These are phyloP conservation scores for Carex littledalei DNA, from an alignment of 176 grass and related monocot species.

Conservation along the genomic window DNA sequence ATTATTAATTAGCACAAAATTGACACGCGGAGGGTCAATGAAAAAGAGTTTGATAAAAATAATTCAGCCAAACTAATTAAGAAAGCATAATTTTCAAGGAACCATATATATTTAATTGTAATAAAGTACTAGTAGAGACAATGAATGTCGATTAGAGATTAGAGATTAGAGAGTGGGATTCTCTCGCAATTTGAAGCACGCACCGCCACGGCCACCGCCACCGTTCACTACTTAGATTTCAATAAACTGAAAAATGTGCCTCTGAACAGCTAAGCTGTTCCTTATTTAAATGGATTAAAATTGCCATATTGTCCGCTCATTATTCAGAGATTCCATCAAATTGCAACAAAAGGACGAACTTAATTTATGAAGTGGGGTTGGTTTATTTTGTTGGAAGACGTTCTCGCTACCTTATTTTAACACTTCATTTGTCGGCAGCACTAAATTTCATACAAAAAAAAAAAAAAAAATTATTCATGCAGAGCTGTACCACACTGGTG, in stretches of 20 bases:
- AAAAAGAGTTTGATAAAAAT: not conserved
- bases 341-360: not conserved
- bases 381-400: not conserved
- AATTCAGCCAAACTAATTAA: not conserved
- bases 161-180: not conserved
- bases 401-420: not conserved
- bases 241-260: not conserved
- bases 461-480: not conserved
- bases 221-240: not conserved
- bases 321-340: constrained; percentile 13
- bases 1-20: too few species aligned
- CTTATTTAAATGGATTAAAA: not conserved
- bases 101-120: not conserved
- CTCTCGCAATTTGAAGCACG: constrained; percentile 13
- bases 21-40: not conserved
- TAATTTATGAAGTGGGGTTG: constrained; percentile 5
- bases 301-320: not conserved
- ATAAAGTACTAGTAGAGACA: not conserved
- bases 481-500: not conserved
- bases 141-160: not conserved
- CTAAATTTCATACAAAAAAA: constrained; percentile 2
- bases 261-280: not conserved
- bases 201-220: too few species aligned
- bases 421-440: not conserved
- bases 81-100: not conserved